phyloP scores from a whole-genome alignment of 768 basidiomycete species.

The Filobasidium floriforme region DNA sequence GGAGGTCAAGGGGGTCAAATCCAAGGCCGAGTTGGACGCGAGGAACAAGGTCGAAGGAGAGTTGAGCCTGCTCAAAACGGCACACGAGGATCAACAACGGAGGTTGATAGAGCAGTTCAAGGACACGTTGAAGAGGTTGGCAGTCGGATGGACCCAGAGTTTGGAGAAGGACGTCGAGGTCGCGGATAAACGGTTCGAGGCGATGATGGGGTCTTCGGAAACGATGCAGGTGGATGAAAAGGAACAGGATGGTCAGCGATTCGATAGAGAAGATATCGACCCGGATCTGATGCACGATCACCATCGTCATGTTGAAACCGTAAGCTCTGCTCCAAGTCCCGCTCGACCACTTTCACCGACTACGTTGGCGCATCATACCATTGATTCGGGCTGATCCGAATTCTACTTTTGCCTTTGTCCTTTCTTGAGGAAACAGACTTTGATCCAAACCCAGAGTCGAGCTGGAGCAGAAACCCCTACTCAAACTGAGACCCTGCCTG shows the following conservation, averaged over 20 bases:
- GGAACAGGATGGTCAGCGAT: background rate
- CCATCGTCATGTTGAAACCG: too few species aligned
- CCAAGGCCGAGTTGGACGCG: background rate
- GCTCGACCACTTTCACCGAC: too few species aligned
- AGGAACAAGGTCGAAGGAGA: background rate
- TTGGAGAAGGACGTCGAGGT: background rate
- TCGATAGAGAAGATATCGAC: too few species aligned
- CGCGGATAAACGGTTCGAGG: background rate
- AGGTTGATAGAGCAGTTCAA: background rate
- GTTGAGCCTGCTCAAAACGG: background rate
- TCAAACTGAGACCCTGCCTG: too few species aligned
- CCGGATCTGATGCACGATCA: too few species aligned
- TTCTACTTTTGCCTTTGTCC: too few species aligned
- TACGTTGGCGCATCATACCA: too few species aligned
- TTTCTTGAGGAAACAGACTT: too few species aligned
- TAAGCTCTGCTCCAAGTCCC: too few species aligned
- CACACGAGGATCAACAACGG: background rate
- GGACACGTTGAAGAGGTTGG: background rate
- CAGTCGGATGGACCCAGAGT: background rate
- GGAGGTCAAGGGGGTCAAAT: background rate
- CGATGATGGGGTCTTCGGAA: background rate
- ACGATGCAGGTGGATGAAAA: background rate
- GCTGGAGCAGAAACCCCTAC: too few species aligned
- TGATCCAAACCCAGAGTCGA: too few species aligned
- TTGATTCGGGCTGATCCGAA: too few species aligned